phyloP scores from a whole-genome alignment of 805 yeast species.

The Metschnikowia rubicola region DNA sequence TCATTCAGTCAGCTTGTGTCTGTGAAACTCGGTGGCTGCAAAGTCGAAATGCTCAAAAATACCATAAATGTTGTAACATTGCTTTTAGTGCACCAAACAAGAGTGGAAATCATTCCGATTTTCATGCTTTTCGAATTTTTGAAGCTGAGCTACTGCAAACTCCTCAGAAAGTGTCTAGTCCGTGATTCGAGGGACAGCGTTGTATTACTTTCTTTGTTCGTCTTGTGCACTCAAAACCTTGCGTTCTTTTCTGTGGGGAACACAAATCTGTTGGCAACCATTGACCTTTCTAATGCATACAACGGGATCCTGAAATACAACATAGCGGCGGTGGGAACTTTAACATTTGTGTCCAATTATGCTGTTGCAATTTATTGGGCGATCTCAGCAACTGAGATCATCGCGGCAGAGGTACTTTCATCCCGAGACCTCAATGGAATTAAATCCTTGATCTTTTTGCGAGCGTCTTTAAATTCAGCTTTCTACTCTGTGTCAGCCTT shows the following conservation, averaged over 20 bases:
- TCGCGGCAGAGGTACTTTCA: slow-evolving; percentile 11
- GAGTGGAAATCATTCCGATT: slow-evolving; percentile 53
- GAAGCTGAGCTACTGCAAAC: slow-evolving; percentile 18
- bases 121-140: slow-evolving; percentile 37
- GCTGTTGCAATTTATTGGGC: slow-evolving; percentile 84
- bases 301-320: slow-evolving; percentile 78
- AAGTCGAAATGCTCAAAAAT: slow-evolving; percentile 22
- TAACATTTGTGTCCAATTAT: slow-evolving; percentile 84
- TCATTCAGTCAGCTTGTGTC: slow-evolving; percentile 25
- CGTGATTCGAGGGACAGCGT: slow-evolving; percentile 17
- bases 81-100: slow-evolving; percentile 53
- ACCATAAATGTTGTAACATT: slow-evolving; percentile 35
- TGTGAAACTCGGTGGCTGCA: neutral
- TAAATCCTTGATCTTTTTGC: neutral
- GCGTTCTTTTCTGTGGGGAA: slow-evolving; percentile 86
- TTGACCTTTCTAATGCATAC: slow-evolving; percentile 88
- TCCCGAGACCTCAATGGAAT: slow-evolving; percentile 3
- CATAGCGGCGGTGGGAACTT: slow-evolving; percentile 64
- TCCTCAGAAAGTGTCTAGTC: slow-evolving; percentile 7
- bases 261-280: slow-evolving; percentile 87
- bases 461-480: slow-evolving; percentile 35
- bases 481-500: slow-evolving; percentile 61
- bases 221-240: slow-evolving; percentile 63
- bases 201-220: slow-evolving; percentile 30
- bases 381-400: slow-evolving; percentile 37